phyloP scores from a whole-genome alignment of 2,329 filamentous ascomycete genomes.

The Aspergillus sp. region DNA sequence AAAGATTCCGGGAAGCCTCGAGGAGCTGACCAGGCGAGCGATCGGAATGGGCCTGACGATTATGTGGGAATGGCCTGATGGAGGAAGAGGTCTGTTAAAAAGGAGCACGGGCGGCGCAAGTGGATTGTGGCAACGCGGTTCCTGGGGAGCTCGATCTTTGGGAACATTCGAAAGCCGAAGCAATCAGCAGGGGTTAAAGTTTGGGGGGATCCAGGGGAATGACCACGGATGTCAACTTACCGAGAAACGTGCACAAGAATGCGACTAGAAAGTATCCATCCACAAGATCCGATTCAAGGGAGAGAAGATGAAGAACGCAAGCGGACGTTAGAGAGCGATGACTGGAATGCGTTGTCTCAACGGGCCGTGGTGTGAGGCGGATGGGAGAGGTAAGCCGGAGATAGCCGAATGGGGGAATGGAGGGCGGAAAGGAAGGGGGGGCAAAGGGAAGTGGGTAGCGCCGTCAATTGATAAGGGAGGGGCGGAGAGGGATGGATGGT shows the following conservation, averaged over 20 bases:
- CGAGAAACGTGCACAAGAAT: not conserved
- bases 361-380: not conserved
- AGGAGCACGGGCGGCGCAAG: not conserved
- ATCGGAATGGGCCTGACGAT: not conserved
- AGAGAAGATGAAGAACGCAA: not conserved
- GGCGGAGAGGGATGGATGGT: not conserved
- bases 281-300: not conserved
- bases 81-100: not conserved
- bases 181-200: slow-evolving; percentile 19
- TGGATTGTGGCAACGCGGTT: slow-evolving; percentile 20
- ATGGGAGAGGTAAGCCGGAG: slow-evolving; percentile 22
- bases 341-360: not conserved
- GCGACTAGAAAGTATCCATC: not conserved
- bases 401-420: slow-evolving; percentile 22
- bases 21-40: not conserved
- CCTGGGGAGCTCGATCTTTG: slow-evolving; percentile 15
- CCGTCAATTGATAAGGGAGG: slow-evolving; percentile 1
- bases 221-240: slow-evolving; percentile 11
- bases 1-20: not conserved
- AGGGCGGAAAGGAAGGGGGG: slow-evolving; percentile 18
- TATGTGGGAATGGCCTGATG: not conserved
- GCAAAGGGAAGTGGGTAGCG: slow-evolving; percentile 2
- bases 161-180: not conserved
- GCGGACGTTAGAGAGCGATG: not conserved
- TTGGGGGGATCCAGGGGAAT: slow-evolving; percentile 11